Percentiles rank a stretch among this genome's conserved stretches.
Conservation (phyloP, 345 rosid genomes). For the Salix koriyanagi region DNA sequence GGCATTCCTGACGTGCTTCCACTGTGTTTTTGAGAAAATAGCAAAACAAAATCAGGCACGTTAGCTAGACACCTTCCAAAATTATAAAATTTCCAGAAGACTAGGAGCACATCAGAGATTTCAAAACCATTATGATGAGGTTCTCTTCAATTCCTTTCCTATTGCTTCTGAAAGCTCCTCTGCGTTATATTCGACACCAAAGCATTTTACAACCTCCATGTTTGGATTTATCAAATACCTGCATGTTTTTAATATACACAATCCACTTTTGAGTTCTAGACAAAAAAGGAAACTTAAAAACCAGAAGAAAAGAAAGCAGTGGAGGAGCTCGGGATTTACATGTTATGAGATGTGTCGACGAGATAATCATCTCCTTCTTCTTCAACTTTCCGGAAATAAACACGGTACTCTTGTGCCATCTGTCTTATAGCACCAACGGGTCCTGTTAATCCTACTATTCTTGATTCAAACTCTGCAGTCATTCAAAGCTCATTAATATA, state of each 20-base stretch:
- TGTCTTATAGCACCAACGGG: slow-evolving; percentile 57
- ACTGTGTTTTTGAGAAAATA: no score
- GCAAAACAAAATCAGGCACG: background rate
- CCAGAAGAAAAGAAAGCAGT: background rate
- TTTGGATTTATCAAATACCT: slow-evolving; percentile 84
- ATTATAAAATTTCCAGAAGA: background rate
- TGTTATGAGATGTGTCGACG: slow-evolving; percentile 72
- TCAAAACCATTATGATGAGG: background rate
- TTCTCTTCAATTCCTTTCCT: slow-evolving; percentile 42
- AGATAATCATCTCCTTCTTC: slow-evolving; percentile 91
- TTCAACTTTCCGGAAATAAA: slow-evolving; percentile 72
- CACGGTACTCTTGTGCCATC: slow-evolving; percentile 83
- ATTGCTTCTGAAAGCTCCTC: slow-evolving; percentile 61
- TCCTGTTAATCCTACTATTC: slow-evolving; percentile 76
- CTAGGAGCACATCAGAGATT: background rate
- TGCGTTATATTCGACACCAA: slow-evolving; percentile 66
- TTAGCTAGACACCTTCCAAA: background rate
- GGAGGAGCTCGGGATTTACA: slow-evolving; percentile 35
- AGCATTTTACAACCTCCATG: slow-evolving; percentile 75
- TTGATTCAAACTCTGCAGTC: slow-evolving; percentile 68
- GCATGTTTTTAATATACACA: slow-evolving; percentile 6
- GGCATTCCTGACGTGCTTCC: no score
- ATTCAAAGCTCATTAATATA: slow-evolving; percentile 4
- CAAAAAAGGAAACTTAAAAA: background rate
- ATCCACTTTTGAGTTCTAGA: background rate